Conservation (phyloP, 2,329 filamentous ascomycete species). For the Epichloe sp. region DNA sequence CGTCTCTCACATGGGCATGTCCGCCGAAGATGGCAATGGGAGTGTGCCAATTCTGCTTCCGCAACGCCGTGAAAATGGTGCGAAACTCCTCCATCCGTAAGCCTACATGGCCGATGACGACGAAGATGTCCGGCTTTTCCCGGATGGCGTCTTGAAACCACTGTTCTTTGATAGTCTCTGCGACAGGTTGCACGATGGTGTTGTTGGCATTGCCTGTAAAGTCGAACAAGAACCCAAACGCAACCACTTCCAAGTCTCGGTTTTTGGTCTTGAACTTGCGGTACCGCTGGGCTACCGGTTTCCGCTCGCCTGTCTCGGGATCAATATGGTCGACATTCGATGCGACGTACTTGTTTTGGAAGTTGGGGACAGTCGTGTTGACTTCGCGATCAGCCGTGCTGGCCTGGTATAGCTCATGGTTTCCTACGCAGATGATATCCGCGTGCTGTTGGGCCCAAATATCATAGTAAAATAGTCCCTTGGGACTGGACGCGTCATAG, state of each 20-base stretch:
- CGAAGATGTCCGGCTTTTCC: slow-evolving; percentile 77
- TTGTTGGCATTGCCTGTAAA: slow-evolving; percentile 88
- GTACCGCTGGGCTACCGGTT: slow-evolving; percentile 70
- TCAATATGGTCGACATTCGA: slow-evolving; percentile 88
- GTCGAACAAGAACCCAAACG: slow-evolving; percentile 91
- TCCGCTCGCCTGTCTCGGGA: slow-evolving; percentile 52
- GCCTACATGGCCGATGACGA: slow-evolving; percentile 77
- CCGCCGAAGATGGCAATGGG: slow-evolving; percentile 90
- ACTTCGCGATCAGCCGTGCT: slow-evolving; percentile 70
- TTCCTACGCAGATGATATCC: slow-evolving; percentile 77
- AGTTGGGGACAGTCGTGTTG: slow-evolving; percentile 69
- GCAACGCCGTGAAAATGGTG: slow-evolving; percentile 64
- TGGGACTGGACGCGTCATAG: slow-evolving; percentile 79
- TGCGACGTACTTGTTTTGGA: slow-evolving; percentile 66
- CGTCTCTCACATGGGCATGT: slow-evolving; percentile 80
- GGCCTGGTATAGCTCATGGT: slow-evolving; percentile 85
- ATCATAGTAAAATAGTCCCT: slow-evolving; percentile 78
- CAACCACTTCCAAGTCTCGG: slow-evolving; percentile 67
- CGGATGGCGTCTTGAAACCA: slow-evolving; percentile 83
- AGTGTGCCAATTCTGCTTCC: slow-evolving; percentile 61
- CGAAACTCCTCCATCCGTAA: slow-evolving; percentile 70
- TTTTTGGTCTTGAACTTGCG: slow-evolving; percentile 88
- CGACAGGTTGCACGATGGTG: slow-evolving; percentile 67
- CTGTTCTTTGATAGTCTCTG: slow-evolving; percentile 64
- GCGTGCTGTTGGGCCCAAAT: slow-evolving; percentile 74